phyloP scores from a whole-genome alignment of 257 asterid species.

The Nicotiana sylvestris region DNA sequence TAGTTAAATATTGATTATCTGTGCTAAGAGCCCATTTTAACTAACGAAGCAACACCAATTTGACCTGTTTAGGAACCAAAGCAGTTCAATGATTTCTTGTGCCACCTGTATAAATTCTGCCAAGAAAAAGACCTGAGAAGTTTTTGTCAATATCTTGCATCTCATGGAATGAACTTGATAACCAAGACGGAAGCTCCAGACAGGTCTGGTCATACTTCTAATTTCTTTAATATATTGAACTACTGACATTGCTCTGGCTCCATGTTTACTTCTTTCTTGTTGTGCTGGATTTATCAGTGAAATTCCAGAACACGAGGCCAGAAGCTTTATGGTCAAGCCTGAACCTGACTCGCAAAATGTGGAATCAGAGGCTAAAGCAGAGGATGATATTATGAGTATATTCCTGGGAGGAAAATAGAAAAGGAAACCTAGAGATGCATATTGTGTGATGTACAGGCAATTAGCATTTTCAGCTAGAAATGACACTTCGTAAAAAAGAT shows the following conservation, averaged over 20 bases:
- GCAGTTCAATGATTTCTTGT: slow-evolving; percentile 73
- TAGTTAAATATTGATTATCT: not conserved
- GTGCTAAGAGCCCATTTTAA: not conserved
- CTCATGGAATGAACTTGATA: slow-evolving; percentile 46
- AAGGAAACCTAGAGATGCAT: not conserved
- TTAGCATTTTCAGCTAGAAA: not conserved
- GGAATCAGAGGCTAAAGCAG: not conserved
- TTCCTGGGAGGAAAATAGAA: slow-evolving; percentile 20
- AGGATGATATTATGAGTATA: slow-evolving; percentile 13
- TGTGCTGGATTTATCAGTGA: slow-evolving; percentile 41
- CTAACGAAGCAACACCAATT: not conserved
- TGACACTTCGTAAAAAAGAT: not conserved
- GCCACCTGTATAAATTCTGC: slow-evolving; percentile 49
- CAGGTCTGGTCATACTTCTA: slow-evolving; percentile 43
- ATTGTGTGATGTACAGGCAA: not conserved
- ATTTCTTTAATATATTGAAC: not conserved
- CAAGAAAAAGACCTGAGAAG: slow-evolving; percentile 43
- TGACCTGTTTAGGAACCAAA: slow-evolving; percentile 59
- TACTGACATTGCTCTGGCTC: not conserved
- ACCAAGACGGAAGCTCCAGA: slow-evolving; percentile 74
- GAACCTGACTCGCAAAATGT: slow-evolving; percentile 43
- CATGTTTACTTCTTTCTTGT: not conserved
- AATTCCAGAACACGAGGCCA: slow-evolving; percentile 58
- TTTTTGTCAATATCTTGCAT: slow-evolving; percentile 43
- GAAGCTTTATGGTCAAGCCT: slow-evolving; percentile 27